Percentiles rank a stretch among this genome's conserved stretches.
Evolutionary conservation across 2,329 filamentous ascomycete genomes (phyloP).

Genomic region (Monascus ruber): DNA sequence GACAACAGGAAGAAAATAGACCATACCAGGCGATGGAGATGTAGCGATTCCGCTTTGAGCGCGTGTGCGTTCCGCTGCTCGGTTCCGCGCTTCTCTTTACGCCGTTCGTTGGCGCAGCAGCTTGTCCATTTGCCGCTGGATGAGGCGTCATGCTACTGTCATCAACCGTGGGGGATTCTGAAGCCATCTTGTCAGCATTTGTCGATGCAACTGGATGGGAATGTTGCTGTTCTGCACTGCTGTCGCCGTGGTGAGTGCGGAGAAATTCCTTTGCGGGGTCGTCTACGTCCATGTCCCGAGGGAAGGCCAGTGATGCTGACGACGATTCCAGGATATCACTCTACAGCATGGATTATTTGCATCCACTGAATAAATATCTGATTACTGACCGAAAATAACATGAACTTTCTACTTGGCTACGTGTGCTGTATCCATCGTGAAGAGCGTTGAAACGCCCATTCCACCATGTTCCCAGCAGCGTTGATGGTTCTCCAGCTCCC

Average conservation of each 20-base stretch:
- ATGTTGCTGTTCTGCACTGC: too few species aligned
- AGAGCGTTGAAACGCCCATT: too few species aligned
- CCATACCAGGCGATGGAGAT: constrained; percentile 55
- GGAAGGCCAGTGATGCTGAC: constrained; percentile 10
- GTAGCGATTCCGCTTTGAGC: constrained; percentile 55
- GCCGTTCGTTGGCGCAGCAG: constrained; percentile 11
- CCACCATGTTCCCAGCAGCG: constrained; percentile 2
- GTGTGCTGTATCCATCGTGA: too few species aligned
- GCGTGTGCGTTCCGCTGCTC: constrained; percentile 37
- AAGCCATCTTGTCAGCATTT: too few species aligned
- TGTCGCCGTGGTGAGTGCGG: constrained; percentile 12
- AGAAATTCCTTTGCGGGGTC: constrained; percentile 21
- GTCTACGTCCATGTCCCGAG: background rate
- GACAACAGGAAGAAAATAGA: background rate
- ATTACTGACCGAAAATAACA: too few species aligned
- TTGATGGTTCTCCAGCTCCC: constrained; percentile 4
- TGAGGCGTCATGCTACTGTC: constrained; percentile 10
- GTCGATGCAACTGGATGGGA: too few species aligned
- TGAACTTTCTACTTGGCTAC: too few species aligned
- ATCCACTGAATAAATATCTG: too few species aligned
- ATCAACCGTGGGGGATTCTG: too few species aligned
- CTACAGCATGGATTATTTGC: too few species aligned
- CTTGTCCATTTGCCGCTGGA: constrained; percentile 12
- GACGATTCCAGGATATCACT: too few species aligned
- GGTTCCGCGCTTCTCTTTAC: constrained; percentile 34